Evolutionary conservation across 495 filamentous ascomycete genomes (phyloP).

Genomic region (Jackrogersella minutella): DNA sequence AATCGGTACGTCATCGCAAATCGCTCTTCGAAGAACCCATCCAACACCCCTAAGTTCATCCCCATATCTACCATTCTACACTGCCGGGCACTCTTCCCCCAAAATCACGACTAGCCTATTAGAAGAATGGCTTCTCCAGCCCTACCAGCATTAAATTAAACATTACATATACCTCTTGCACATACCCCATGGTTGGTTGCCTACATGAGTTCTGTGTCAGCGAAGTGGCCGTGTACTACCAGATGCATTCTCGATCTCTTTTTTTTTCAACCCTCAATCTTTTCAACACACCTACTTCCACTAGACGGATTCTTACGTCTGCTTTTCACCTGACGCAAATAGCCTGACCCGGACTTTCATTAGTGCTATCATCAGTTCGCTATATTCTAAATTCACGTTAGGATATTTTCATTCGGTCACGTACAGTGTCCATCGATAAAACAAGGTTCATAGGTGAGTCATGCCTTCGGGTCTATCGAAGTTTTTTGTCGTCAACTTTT

Average conservation of each 20-base stretch:
- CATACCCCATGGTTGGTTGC: background rate
- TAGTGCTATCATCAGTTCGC: no score
- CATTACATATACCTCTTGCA: background rate
- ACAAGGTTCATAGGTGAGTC: background rate
- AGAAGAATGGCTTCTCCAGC: background rate
- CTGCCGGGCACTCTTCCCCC: background rate
- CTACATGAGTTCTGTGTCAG: background rate
- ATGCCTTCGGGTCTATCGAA: background rate
- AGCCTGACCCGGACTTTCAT: background rate
- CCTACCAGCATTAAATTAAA: background rate
- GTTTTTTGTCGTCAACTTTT: background rate
- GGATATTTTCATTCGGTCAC: conserved; percentile 2
- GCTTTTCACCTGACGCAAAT: no score
- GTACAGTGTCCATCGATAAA: background rate
- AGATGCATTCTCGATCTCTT: background rate
- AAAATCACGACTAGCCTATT: background rate
- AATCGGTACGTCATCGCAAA: background rate
- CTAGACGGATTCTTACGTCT: no score
- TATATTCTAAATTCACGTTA: background rate
- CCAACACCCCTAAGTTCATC: background rate
- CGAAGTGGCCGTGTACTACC: background rate
- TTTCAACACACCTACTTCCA: no score
- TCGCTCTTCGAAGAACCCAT: background rate
- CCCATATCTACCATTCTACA: background rate
- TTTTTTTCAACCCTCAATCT: background rate